Evolutionary conservation across 345 rosid genomes (phyloP).

Genomic region (Hevea brasiliensis): DNA sequence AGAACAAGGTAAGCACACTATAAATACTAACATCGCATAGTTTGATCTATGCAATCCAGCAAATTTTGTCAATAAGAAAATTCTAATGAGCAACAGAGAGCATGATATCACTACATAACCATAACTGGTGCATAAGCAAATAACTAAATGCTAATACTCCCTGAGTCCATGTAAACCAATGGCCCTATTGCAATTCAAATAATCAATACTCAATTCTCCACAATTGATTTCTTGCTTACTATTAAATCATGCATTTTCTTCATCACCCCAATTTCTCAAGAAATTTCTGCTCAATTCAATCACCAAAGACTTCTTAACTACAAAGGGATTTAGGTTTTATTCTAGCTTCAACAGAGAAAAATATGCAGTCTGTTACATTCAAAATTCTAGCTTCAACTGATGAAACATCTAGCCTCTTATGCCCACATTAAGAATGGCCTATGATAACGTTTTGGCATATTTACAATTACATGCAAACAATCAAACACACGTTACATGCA

Average conservation of each 20-base stretch:
- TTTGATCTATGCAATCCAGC: not conserved
- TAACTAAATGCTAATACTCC: not conserved
- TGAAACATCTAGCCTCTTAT: not conserved
- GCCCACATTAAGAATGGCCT: not conserved
- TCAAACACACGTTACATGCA: not conserved
- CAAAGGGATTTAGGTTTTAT: not conserved
- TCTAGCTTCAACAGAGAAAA: not conserved
- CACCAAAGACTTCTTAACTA: not conserved
- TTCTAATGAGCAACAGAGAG: not conserved
- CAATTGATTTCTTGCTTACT: not conserved
- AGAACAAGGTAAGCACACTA: not conserved
- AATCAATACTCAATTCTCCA: not conserved
- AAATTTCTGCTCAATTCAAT: not conserved
- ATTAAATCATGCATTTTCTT: not conserved
- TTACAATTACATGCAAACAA: not conserved
- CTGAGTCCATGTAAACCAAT: not conserved
- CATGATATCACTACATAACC: not conserved
- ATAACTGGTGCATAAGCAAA: not conserved
- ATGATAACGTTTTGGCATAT: not conserved
- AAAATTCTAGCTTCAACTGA: not conserved
- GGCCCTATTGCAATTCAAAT: not conserved
- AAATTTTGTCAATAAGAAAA: not conserved
- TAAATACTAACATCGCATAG: not conserved
- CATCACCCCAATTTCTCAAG: not conserved
- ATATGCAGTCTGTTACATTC: not conserved